Evolutionary conservation across 1,284 basidiomycete species (phyloP).

Genomic region (Tilletia horrida): DNA sequence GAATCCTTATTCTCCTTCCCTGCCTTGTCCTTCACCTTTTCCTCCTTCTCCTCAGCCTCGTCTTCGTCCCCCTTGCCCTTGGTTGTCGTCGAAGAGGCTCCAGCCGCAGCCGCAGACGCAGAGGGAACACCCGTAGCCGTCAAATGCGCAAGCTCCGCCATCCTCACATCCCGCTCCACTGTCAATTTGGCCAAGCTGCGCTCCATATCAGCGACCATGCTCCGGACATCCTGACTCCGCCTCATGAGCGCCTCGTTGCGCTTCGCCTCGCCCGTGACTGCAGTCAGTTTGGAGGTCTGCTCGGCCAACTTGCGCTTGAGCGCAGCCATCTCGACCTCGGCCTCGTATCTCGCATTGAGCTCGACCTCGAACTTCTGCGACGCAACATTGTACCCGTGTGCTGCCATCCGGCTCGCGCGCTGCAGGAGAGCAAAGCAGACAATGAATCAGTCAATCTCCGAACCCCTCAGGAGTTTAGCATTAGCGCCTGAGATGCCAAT

Average conservation of each 20-base stretch:
- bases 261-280: conserved; percentile 69
- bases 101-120: not conserved
- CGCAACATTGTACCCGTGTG: conserved; percentile 84
- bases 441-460: too few species aligned
- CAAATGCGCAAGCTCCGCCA: conserved; percentile 90
- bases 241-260: conserved; percentile 73
- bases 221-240: conserved; percentile 72
- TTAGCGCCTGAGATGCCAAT: not conserved
- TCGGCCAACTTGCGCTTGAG: conserved; percentile 80
- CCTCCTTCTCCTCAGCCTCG: too few species aligned
- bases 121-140: conserved; percentile 58
- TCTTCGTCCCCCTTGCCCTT: too few species aligned
- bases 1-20: too few species aligned
- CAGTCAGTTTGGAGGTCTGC: conserved; percentile 79
- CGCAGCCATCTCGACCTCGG: conserved; percentile 83
- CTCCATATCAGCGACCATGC: conserved; percentile 74
- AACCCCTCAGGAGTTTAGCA: too few species aligned
- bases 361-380: conserved; percentile 91
- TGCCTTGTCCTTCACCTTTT: too few species aligned
- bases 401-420: conserved; percentile 77
- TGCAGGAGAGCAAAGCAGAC: conserved; percentile 56
- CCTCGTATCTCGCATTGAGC: conserved; percentile 76
- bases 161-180: conserved; percentile 81
- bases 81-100: too few species aligned
- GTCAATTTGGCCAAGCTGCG: conserved; percentile 79